These are phyloP conservation scores for Alternaria angustiovoidea DNA, from an alignment of 2,329 filamentous ascomycete genomes.

Conservation along the genomic window DNA sequence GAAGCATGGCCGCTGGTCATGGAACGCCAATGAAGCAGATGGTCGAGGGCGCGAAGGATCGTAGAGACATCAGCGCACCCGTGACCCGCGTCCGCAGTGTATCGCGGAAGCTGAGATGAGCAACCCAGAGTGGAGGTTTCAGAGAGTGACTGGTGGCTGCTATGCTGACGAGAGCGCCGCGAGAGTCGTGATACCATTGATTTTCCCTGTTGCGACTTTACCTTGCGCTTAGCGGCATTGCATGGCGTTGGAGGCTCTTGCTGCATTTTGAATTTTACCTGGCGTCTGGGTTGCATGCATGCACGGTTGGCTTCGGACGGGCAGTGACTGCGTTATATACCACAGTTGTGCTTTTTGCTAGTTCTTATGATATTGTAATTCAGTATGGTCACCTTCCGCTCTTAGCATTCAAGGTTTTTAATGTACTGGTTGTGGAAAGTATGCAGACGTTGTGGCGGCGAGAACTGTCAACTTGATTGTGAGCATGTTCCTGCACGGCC, in stretches of 20 bases:
- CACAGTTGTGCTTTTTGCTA: conserved; percentile 26
- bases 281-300: conserved; percentile 19
- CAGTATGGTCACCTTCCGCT: not conserved
- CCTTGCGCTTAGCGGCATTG: conserved; percentile 43
- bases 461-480: not conserved
- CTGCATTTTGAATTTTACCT: not conserved
- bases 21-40: conserved; percentile 69
- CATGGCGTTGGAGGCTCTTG: conserved; percentile 39
- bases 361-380: conserved; percentile 10
- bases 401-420: not conserved
- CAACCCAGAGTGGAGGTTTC: not conserved
- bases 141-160: not conserved
- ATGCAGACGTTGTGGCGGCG: not conserved
- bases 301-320: conserved; percentile 13
- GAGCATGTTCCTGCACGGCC: fast-evolving
- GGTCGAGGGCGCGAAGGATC: conserved; percentile 58
- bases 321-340: conserved; percentile 34
- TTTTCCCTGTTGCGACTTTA: conserved; percentile 21
- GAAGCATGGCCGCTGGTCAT: conserved; percentile 71
- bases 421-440: not conserved
- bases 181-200: conserved; percentile 15
- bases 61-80: conserved; percentile 59
- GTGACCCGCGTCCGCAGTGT: conserved; percentile 41
- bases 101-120: conserved; percentile 32
- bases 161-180: conserved; percentile 17